Evolutionary conservation across 257 asterid genomes (phyloP).

Genomic region (Nicotiana tomentosiformis): DNA sequence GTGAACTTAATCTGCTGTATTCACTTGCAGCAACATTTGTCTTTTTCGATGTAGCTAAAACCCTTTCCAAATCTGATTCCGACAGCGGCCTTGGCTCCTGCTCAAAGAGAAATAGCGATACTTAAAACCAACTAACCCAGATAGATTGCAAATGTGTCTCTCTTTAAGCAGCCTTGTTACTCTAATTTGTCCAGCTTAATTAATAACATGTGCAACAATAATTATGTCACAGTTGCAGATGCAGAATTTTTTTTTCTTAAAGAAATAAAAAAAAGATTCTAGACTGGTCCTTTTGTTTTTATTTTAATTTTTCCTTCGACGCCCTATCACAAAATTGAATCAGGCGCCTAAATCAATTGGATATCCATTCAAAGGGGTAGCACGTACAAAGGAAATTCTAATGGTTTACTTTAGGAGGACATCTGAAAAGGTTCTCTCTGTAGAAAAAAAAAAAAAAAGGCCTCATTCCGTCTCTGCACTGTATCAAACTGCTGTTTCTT

Average conservation of each 20-base stretch:
- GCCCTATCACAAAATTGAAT: background rate
- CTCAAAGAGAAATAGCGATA: background rate
- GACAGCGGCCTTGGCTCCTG: slow-evolving; percentile 73
- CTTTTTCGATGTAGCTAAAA: slow-evolving; percentile 42
- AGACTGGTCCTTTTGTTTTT: background rate
- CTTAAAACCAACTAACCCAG: background rate
- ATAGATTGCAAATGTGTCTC: background rate
- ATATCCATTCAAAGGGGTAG: background rate
- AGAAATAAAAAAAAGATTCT: background rate
- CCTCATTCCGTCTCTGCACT: background rate
- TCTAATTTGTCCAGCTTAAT: background rate
- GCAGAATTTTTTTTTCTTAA: background rate
- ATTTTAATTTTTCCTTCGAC: background rate
- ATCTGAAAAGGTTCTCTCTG: background rate
- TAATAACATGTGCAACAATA: background rate
- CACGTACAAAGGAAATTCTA: background rate
- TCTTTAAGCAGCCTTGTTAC: background rate
- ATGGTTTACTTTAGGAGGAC: background rate
- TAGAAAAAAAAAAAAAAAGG: background rate
- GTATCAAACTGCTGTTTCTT: background rate
- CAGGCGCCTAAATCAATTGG: background rate
- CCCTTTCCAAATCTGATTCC: slow-evolving; percentile 60
- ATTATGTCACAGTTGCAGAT: background rate
- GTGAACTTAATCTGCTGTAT: slow-evolving; percentile 42
- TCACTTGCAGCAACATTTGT: slow-evolving; percentile 74